Evolutionary conservation across 352 stramenopile species (phyloP), one percentile per base, ranked within the genome.

Genomic region (Thalassiosira gravida): DNA sequence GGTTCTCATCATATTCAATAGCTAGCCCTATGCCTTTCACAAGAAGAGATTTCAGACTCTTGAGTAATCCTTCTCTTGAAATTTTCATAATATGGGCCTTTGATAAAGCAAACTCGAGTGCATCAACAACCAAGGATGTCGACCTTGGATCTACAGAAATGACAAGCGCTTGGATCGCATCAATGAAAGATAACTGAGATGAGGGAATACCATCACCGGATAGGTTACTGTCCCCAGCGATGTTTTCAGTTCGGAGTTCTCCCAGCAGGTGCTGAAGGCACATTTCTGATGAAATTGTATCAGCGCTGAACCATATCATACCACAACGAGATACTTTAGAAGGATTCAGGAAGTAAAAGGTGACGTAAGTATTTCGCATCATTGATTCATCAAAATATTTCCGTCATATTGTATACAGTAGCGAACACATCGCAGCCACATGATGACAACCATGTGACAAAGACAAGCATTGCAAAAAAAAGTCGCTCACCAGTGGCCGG

Each of bases 241-340:
- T 72, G 46, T 90, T 83, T 61, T 82, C 67, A 27, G 71, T 87
- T 30, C 74, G 58, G 2, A 94, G 69, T 52, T 74, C 77, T 32
- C 57, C 72, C 46, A 92, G 75, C 11, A 93, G 56, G 67, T 94
- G 74, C 25, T 90, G 47, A 30, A 96, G 77, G 22, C 90, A 80
- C 92, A 99, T 97, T 74, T 98, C 94, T 13, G 94, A 95, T 39
- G 96, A 94, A 56, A 99, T 92, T 11, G 95, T 98, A 52, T 98
- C 96, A 29, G 96, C 90, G 29, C 95, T 97, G 79, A 99, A 99
- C 96, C 97, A 99, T 29, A 99, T 95, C 97, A 99, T 99, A 22
- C 98, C 98, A 80, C 97, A 99, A 57, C 98, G 96, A 93, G 94
- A 98, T 42, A 99, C 98, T n/a, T n/a, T n/a, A n/a, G n/a, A n/a